A percentile compares a stretch with the other conserved stretches of the same genome.
phyloP scores from a whole-genome alignment of 306 rosid species.

The Neltuma alba region DNA sequence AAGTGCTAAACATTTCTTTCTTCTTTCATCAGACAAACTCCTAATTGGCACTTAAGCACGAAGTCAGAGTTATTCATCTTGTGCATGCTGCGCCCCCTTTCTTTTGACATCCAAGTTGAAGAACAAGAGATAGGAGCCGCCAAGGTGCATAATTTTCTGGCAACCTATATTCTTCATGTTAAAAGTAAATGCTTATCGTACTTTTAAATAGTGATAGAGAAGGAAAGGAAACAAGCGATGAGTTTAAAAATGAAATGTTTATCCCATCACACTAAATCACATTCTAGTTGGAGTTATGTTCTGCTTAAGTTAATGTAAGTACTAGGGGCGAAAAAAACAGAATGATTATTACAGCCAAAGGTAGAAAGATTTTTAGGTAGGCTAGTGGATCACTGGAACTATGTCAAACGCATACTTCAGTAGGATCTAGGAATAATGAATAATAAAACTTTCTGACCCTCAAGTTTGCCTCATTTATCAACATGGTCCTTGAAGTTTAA shows the following conservation, averaged over 20 bases:
- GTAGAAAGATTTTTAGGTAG: too few species aligned
- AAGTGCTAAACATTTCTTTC: background rate
- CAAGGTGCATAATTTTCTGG: constrained; percentile 42
- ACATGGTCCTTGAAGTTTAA: background rate
- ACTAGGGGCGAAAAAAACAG: too few species aligned
- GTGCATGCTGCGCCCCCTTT: constrained; percentile 74
- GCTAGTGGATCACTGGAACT: too few species aligned
- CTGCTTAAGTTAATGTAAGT: too few species aligned
- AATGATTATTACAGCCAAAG: too few species aligned
- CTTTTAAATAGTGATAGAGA: background rate
- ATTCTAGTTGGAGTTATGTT: background rate
- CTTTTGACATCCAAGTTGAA: constrained; percentile 63
- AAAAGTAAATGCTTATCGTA: background rate
- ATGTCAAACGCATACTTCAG: too few species aligned
- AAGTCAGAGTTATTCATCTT: constrained; percentile 76
- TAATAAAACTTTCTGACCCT: background rate
- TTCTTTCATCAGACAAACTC: constrained; percentile 55
- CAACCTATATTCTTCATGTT: background rate
- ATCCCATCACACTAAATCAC: background rate
- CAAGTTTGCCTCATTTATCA: background rate
- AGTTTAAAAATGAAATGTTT: background rate
- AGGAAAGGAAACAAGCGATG: background rate
- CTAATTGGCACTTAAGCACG: constrained; percentile 57
- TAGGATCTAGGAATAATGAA: background rate
- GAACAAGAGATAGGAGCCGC: constrained; percentile 68